Percentiles rank a stretch among this genome's conserved stretches.
These are phyloP conservation scores for Kurtzmaniella quercitrusa DNA, from an alignment of 1,139 yeast genomes.

Conservation along the genomic window DNA sequence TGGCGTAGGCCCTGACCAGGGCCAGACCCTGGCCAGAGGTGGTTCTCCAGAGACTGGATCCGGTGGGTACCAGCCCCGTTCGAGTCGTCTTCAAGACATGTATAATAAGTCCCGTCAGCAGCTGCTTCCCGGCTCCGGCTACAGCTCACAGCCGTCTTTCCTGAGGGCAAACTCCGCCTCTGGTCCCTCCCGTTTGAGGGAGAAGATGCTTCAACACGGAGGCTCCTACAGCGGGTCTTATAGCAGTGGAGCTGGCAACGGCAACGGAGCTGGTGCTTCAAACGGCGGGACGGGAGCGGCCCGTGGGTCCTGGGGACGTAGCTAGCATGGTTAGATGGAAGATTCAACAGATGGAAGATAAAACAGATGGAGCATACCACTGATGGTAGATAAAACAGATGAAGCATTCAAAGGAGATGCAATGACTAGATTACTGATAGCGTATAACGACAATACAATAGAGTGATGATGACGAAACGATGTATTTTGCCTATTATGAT, in stretches of 20 bases:
- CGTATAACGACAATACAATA: too few species aligned
- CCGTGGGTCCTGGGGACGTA: constrained; percentile 1
- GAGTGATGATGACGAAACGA: too few species aligned
- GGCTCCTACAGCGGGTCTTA: background rate
- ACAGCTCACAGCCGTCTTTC: constrained; percentile 21
- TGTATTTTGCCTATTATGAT: too few species aligned
- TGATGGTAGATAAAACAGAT: too few species aligned
- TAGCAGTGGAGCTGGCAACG: background rate
- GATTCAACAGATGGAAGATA: too few species aligned
- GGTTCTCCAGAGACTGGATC: background rate
- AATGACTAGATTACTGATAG: too few species aligned
- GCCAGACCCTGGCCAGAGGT: constrained; percentile 6
- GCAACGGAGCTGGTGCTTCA: background rate
- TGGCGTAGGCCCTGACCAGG: constrained; percentile 12
- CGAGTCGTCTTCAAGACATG: constrained; percentile 39
- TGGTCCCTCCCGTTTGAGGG: constrained; percentile 26
- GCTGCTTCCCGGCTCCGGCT: constrained; percentile 33
- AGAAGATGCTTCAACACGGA: constrained; percentile 24
- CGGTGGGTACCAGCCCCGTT: constrained; percentile 28
- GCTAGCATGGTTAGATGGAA: constrained; percentile 6
- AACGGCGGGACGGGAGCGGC: background rate
- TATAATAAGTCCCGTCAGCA: constrained; percentile 43
- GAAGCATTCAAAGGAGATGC: too few species aligned
- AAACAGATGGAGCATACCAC: too few species aligned
- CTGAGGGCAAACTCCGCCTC: constrained; percentile 29